phyloP scores from a whole-genome alignment of 768 basidiomycete species.

The Suillus subaureus region DNA sequence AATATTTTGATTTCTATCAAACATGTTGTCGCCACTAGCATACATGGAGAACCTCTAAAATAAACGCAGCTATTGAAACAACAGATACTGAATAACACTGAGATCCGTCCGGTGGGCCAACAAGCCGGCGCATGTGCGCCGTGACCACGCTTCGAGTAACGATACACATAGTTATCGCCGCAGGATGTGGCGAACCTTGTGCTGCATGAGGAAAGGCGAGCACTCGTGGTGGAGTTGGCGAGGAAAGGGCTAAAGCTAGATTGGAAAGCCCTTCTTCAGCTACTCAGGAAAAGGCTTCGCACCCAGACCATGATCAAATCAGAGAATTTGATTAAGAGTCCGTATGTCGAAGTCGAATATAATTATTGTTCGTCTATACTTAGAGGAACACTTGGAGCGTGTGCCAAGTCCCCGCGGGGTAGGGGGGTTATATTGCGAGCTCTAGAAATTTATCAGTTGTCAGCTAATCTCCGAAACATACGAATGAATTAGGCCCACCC shows the following conservation, averaged over 20 bases:
- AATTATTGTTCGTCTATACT: not conserved
- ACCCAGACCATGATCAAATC: not conserved
- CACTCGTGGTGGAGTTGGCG: not conserved
- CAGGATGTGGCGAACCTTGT: not conserved
- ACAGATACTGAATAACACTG: not conserved
- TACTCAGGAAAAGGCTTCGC: not conserved
- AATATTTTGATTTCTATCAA: not conserved
- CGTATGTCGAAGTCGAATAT: not conserved
- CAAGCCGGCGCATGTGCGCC: not conserved
- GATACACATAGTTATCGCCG: not conserved
- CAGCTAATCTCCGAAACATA: not conserved
- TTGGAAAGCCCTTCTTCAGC: not conserved
- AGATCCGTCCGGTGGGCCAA: conserved; percentile 1
- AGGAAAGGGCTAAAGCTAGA: not conserved
- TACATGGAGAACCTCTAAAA: not conserved
- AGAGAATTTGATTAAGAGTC: not conserved
- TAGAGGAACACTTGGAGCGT: not conserved
- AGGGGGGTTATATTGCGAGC: not conserved
- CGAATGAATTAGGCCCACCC: not conserved
- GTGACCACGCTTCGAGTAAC: not conserved
- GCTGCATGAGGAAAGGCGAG: not conserved
- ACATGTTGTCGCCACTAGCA: not conserved
- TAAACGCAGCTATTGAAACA: not conserved
- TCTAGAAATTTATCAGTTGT: not conserved
- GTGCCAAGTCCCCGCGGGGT: not conserved